phyloP scores from a whole-genome alignment of 148 eudicot genomes.

The Agrostemma githago region DNA sequence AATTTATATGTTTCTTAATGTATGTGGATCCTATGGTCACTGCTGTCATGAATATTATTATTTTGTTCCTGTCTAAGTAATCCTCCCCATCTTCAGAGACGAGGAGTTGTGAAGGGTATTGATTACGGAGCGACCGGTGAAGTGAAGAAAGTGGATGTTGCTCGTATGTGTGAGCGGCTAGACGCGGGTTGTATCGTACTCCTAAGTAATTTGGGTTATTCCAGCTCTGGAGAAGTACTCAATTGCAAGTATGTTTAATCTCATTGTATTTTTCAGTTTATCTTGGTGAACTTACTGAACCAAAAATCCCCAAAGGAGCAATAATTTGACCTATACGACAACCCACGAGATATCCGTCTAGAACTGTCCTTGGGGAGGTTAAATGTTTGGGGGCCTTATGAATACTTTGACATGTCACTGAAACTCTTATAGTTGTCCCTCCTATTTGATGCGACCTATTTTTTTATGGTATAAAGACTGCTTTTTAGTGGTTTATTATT shows the following conservation, averaged over 20 bases:
- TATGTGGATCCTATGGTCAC: background rate
- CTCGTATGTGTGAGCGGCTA: slow-evolving; percentile 80
- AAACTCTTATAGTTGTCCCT: background rate
- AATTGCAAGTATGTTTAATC: slow-evolving; percentile 86
- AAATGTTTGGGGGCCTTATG: no score
- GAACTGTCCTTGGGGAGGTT: background rate
- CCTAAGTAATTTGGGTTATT: slow-evolving; percentile 85
- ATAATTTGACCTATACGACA: background rate
- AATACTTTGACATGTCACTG: background rate
- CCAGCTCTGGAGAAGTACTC: slow-evolving; percentile 92
- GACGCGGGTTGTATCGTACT: slow-evolving; percentile 84
- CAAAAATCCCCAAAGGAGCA: background rate
- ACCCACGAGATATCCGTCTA: background rate
- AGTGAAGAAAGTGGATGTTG: slow-evolving; percentile 89
- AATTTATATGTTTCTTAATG: background rate
- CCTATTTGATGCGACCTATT: no score
- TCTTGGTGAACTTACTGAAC: slow-evolving; percentile 12
- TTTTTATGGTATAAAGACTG: background rate
- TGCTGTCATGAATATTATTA: background rate
- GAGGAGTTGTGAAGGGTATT: slow-evolving; percentile 88
- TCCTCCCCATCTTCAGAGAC: slow-evolving; percentile 41
- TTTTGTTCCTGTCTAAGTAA: background rate
- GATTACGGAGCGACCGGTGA: slow-evolving; percentile 94
- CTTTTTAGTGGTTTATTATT: background rate
- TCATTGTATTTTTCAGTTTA: slow-evolving; percentile 39